phyloP scores from a whole-genome alignment of 1,284 basidiomycete species.

The Polyporus tsugae region DNA sequence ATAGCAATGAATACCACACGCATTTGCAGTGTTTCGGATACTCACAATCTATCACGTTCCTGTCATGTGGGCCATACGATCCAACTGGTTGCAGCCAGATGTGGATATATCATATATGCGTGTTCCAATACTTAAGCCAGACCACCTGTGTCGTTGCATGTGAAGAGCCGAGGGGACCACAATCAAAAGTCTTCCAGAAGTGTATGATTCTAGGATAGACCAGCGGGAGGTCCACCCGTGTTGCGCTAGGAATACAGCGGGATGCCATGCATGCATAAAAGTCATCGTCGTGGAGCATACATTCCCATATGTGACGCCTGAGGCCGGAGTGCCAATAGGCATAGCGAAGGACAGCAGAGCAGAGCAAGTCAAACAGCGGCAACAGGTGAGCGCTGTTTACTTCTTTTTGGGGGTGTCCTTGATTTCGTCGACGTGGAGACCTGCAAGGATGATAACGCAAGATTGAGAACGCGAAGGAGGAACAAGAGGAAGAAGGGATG shows the following conservation, averaged over 20 bases:
- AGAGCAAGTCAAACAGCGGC: constrained; percentile 8
- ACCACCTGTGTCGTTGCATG: neutral
- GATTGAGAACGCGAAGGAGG: neutral
- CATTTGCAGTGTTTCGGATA: too few relatives aligned
- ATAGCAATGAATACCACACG: too few relatives aligned
- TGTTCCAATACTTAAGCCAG: neutral
- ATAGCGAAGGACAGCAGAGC: constrained; percentile 19
- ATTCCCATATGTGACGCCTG: constrained; percentile 29
- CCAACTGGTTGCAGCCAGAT: neutral
- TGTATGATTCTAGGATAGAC: constrained; percentile 4
- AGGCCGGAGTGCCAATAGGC: constrained; percentile 16
- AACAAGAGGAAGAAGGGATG: neutral
- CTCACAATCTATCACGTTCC: too few relatives aligned
- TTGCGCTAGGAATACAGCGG: constrained; percentile 21
- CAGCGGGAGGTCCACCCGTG: neutral
- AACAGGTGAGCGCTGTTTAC: constrained; percentile 46
- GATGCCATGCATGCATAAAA: constrained; percentile 34
- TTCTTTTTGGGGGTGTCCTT: constrained; percentile 75
- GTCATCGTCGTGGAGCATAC: constrained; percentile 31
- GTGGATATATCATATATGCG: neutral
- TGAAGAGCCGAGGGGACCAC: neutral
- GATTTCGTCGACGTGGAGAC: constrained; percentile 71
- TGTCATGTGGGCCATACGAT: neutral
- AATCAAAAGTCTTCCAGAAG: neutral
- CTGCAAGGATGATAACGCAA: constrained; percentile 45